Evolutionary conservation across 371 early-diverging fungal species (phyloP), one percentile per base, ranked within the genome.

Genomic region (Haplosporangium sp.): DNA sequence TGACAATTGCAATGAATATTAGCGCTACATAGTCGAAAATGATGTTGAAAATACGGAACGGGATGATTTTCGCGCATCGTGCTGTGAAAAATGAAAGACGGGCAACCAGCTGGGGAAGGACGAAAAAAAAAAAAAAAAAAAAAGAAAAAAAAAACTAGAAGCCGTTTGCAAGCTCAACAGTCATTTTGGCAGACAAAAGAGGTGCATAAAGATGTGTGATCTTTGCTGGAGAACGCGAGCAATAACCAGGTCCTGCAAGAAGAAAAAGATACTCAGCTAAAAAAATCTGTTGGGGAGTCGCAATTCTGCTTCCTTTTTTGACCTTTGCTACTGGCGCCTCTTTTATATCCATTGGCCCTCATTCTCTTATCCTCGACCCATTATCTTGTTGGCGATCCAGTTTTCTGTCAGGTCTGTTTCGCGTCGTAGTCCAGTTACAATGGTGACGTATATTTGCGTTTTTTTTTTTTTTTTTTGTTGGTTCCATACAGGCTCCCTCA

Each of bases 241-340:
- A 40, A 18, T 29, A 18, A 6, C 43, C 43, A 43, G 7, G n/a
- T n/a, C n/a, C n/a, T n/a, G n/a, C n/a, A n/a, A n/a, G 37, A 54
- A 21, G 37, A 54, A 18, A 40, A 55, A 29, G 41, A 55, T 55
- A 54, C 20, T 41, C 16, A 52, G 29, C 6, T 48, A 46, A 40
- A 4, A 0, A 63, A 55, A 64, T 64, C 64, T 64, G 64, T 64
- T 64, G 64, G 64, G 64, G 64, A 64, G 48, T 29, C 11, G 46
- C 11, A 6, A 6, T 40, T 55, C 42, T 50, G 41, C 16, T 50
- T 21, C 7, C 36, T n/a, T 3, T 38, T 9, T 36, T 54, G 13
- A 5, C 60, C 9, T 16, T 51, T 63, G 38, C 13, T 64, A 36
- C 45, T 4, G 6, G 10, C 50, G 36, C 40, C 29, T 62, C 29